Evolutionary conservation across 1,284 basidiomycete genomes (phyloP).

Genomic region (Cryptococcus deneoformans): DNA sequence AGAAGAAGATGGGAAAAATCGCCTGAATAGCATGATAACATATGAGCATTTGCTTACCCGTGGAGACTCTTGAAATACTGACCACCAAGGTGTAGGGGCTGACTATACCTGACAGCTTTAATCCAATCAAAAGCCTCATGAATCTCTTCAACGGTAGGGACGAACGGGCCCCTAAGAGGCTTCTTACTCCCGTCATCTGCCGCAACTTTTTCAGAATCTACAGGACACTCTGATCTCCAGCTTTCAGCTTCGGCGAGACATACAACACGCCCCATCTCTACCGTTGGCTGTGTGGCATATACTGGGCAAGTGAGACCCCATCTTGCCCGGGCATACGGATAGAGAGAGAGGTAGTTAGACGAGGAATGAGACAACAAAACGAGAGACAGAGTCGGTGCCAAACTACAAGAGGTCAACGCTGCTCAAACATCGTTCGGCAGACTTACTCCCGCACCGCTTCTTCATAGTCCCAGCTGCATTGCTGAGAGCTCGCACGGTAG

Average conservation of each 20-base stretch:
- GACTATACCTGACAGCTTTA: slow-evolving; percentile 89
- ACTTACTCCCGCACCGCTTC: slow-evolving; percentile 49
- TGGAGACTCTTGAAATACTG: slow-evolving; percentile 22
- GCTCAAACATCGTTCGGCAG: not conserved
- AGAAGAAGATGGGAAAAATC: slow-evolving; percentile 65
- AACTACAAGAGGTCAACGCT: slow-evolving; percentile 55
- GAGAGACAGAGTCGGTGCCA: slow-evolving; percentile 64
- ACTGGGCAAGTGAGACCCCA: slow-evolving; percentile 88
- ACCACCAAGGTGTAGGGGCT: slow-evolving; percentile 94
- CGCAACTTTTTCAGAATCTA: slow-evolving; percentile 45
- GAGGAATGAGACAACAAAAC: slow-evolving; percentile 83
- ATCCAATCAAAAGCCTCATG: slow-evolving; percentile 91
- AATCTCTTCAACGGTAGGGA: slow-evolving; percentile 74
- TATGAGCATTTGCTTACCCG: not conserved
- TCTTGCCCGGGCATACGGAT: slow-evolving; percentile 81
- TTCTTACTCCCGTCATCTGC: slow-evolving; percentile 24
- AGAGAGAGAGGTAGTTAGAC: slow-evolving; percentile 81
- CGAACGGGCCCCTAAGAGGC: slow-evolving; percentile 42
- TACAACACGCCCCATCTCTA: slow-evolving; percentile 92
- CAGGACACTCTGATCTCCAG: slow-evolving; percentile 70
- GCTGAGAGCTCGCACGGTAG: slow-evolving; percentile 32
- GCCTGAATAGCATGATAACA: slow-evolving; percentile 15
- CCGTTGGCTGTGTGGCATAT: slow-evolving; percentile 95
- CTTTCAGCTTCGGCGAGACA: slow-evolving; percentile 78
- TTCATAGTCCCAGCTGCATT: slow-evolving; percentile 46